Evolutionary conservation across 805 yeast species (phyloP), one percentile per base, ranked within the genome.

Genomic region (Metschnikowia shivogae): DNA sequence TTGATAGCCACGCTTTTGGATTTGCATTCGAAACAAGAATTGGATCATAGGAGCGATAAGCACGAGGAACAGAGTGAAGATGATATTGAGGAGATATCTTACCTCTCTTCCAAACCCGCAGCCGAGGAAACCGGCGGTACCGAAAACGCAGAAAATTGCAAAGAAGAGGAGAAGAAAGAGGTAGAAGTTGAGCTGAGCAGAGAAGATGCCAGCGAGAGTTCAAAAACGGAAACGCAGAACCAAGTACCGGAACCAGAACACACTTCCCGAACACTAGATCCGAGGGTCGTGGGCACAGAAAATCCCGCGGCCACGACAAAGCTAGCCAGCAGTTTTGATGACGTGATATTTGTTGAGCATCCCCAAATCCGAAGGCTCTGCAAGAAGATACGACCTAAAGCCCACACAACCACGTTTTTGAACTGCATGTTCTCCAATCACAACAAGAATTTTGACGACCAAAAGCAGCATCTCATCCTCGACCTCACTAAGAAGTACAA

Each of bases 21-120:
- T 6, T 37, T 54, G 6, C 55, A 53, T 28, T 42, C 50, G 7
- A 43, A 51, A 17, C 57, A 54, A 27, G 44, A 39, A 4, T 34
- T 26, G 6, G 11, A 28, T 10, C 32, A 30, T 17, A 35, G 13
- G 6, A 42, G 31, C 14, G 36, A 31, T 9, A 29, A 31, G 5
- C 42, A 43, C 1, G 56, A 42, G 2, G 51, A 35, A 1, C 55
- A 45, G 1, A 48, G 54, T 2, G 62, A 58, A 3, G 62, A 52
- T 13, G 62, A 59, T n/a, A 44, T 59, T 8, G 58, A 59, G 38
- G 55, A 50, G 7, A 56, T 59, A 10, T 54, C 53, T 3, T 53
- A 42, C 34, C 43, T 48, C 26, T 17, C 46, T 10, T 43, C 51
- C 7, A 39, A 32, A 28, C 41, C 36, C 41, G 27, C 31, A 34